A percentile compares a stretch with the other conserved stretches of the same genome.
Conservation (phyloP, 176 grass and related monocot genomes). For the Aegilops speltoides region DNA sequence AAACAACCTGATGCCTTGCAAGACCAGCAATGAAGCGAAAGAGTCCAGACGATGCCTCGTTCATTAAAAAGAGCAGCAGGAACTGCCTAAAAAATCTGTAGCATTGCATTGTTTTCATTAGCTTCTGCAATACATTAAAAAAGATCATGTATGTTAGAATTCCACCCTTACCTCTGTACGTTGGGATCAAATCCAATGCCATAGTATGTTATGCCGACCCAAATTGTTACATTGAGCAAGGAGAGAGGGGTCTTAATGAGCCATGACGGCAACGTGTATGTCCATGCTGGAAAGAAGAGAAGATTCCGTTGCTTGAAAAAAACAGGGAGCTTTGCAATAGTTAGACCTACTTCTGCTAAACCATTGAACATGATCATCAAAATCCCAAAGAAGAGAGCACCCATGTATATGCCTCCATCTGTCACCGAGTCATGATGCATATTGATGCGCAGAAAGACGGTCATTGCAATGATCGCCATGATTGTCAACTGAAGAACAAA, state of each 20-base stretch:
- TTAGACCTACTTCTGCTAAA: slow-evolving; percentile 63
- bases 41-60: slow-evolving; percentile 53
- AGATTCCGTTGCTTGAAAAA: slow-evolving; percentile 89
- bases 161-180: slow-evolving; percentile 47
- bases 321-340: slow-evolving; percentile 68
- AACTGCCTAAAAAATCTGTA: slow-evolving; percentile 73
- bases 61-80: slow-evolving; percentile 54
- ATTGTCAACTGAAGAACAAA: slow-evolving; percentile 33
- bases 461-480: slow-evolving; percentile 67
- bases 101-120: slow-evolving; percentile 1
- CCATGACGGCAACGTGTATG: slow-evolving; percentile 69
- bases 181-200: slow-evolving; percentile 82
- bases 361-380: slow-evolving; percentile 78
- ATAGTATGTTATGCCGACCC: slow-evolving; percentile 78
- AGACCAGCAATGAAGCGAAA: slow-evolving; percentile 66
- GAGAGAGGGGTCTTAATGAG: slow-evolving; percentile 61
- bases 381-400: slow-evolving; percentile 58
- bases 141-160: neutral
- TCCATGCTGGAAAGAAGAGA: slow-evolving; percentile 78
- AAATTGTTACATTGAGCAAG: slow-evolving; percentile 62
- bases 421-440: slow-evolving; percentile 37
- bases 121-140: neutral
- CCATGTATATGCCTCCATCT: slow-evolving; percentile 61
- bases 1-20: slow-evolving; percentile 65
- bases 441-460: slow-evolving; percentile 66